Percentiles rank a stretch among this genome's conserved stretches.
Conservation (phyloP, 2,329 filamentous ascomycete genomes). For the Botrytis fabae region DNA sequence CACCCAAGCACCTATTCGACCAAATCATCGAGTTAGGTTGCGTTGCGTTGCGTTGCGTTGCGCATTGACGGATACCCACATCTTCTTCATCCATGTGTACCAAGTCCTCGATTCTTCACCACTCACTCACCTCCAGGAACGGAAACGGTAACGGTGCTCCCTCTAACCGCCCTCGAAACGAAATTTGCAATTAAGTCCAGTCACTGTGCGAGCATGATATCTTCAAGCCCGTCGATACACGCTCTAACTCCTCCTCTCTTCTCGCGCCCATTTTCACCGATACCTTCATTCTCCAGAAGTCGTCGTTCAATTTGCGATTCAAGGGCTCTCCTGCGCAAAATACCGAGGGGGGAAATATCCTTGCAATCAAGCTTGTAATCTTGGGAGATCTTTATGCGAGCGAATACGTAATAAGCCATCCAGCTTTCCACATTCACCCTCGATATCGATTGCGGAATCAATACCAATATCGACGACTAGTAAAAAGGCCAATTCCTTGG, state of each 20-base stretch:
- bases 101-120: background rate
- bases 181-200: constrained; percentile 25
- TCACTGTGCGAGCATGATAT: constrained; percentile 31
- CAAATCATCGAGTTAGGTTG: background rate
- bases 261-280: background rate
- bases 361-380: background rate
- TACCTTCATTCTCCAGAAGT: background rate
- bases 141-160: background rate
- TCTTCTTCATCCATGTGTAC: constrained; percentile 7
- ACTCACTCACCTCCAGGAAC: background rate
- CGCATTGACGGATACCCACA: constrained; percentile 16
- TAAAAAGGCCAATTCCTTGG: background rate
- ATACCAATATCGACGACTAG: background rate
- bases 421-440: background rate
- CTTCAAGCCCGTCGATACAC: constrained; percentile 25
- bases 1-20: background rate
- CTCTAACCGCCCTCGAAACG: background rate
- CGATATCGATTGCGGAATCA: background rate
- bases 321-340: background rate
- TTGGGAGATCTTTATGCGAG: background rate
- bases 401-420: background rate
- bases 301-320: background rate
- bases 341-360: background rate
- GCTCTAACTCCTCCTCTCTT: constrained; percentile 20
- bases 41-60: background rate